Percentiles rank a stretch among this genome's conserved stretches.
These are phyloP conservation scores for Quercus gilva DNA, from an alignment of 306 rosid genomes.

Conservation along the genomic window DNA sequence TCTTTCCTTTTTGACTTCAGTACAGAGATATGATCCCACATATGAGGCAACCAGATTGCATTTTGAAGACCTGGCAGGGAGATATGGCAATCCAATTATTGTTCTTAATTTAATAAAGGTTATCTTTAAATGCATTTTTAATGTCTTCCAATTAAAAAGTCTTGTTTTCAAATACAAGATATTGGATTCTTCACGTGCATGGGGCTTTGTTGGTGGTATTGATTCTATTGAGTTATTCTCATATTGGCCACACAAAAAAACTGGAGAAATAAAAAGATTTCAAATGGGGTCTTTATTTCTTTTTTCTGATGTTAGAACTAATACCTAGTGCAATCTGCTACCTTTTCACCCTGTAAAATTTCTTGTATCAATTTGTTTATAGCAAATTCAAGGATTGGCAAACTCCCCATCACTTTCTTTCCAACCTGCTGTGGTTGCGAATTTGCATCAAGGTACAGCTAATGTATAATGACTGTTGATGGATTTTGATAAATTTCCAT, in stretches of 20 bases:
- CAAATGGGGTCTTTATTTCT: background rate
- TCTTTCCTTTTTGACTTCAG: constrained; percentile 40
- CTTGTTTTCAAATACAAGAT: background rate
- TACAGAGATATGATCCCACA: constrained; percentile 97
- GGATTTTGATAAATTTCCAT: background rate
- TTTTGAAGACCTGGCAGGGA: constrained; percentile 82
- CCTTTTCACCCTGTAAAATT: background rate
- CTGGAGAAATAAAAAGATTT: background rate
- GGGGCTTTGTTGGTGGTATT: background rate
- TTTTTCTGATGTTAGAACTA: background rate
- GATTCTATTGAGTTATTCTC: background rate
- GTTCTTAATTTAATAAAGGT: constrained; percentile 95
- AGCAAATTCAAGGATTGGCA: background rate
- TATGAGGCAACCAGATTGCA: constrained; percentile 87
- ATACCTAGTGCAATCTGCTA: background rate
- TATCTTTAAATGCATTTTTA: constrained; percentile 12
- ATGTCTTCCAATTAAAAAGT: background rate
- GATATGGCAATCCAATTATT: constrained; percentile 92
- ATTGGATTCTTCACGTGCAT: background rate
- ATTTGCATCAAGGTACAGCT: background rate
- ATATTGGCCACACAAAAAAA: background rate
- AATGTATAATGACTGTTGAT: background rate
- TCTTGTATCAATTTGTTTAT: background rate
- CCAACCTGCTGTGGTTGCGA: background rate
- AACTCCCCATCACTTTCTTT: background rate